Conservation (phyloP, 495 filamentous ascomycete genomes). For the Tuber umbilicatum region DNA sequence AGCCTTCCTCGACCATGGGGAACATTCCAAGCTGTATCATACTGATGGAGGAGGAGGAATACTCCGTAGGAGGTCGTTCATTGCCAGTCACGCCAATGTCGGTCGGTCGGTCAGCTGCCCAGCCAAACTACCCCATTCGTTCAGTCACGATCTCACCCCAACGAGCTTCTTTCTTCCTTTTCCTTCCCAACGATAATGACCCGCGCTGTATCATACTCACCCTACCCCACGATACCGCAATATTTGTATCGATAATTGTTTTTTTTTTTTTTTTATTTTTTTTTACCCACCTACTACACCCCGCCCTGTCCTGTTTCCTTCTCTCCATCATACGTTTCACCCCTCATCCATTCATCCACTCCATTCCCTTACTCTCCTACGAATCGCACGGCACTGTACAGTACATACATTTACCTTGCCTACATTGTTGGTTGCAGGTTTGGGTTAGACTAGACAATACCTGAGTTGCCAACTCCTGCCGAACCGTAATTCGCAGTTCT, state of each 20-base stretch:
- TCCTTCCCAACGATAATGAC: not conserved
- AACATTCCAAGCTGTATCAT: not conserved
- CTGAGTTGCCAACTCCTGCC: not conserved
- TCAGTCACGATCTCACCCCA: not conserved
- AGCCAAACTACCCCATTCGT: not conserved
- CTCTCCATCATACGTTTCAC: constrained; percentile 2
- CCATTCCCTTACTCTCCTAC: not conserved
- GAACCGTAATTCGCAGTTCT: not conserved
- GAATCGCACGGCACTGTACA: not conserved
- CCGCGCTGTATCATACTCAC: not conserved
- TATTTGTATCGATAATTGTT: constrained; percentile 15
- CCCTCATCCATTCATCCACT: not conserved
- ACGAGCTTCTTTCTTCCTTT: not conserved
- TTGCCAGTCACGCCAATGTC: not conserved
- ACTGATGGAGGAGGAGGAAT: not conserved
- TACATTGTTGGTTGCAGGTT: not conserved
- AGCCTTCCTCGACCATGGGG: not conserved
- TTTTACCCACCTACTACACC: constrained; percentile 5
- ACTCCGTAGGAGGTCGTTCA: not conserved
- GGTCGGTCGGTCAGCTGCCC: not conserved
- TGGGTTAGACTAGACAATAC: not conserved
- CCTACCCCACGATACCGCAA: not conserved
- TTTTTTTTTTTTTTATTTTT: constrained; percentile 20
- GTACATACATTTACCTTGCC: not conserved
- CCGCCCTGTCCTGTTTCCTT: constrained; percentile 8